Base-by-base conservation (phyloP, 768 basidiomycete genomes). In the Dioszegia crocea region DNA sequence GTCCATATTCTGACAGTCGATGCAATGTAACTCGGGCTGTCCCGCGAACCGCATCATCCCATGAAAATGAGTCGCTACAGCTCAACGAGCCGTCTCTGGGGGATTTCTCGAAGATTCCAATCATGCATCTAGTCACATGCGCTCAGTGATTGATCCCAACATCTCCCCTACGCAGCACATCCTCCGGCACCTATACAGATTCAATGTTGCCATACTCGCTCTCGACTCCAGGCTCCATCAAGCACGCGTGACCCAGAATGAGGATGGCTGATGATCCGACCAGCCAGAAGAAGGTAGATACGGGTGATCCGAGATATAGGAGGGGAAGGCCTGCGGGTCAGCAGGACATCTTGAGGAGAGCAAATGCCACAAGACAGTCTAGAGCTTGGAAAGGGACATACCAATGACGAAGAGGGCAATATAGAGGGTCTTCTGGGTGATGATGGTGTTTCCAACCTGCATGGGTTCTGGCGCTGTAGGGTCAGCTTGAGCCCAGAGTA, bases 141-240 rank as follows among this genome's bases (percentile, higher is more conserved):
- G n/a, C n/a, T n/a, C n/a, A n/a, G n/a, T n/a, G n/a, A n/a, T n/a
- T n/a, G n/a, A n/a, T n/a, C n/a, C n/a, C n/a, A n/a, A n/a, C n/a
- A n/a, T n/a, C n/a, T n/a, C n/a, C n/a, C n/a, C n/a, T n/a, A n/a
- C n/a, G n/a, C n/a, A n/a, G n/a, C n/a, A n/a, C n/a, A n/a, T n/a
- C n/a, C n/a, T n/a, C n/a, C n/a, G n/a, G n/a, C n/a, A n/a, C n/a
- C n/a, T n/a, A n/a, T n/a, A 29, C 21, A 8, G 14, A 16, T 26
- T 66, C 64, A 4, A 66, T 17, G 14, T 59, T 62, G 21, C 40
- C 54, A 29, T 66, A 66, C 29, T 66, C 64, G 30, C 87, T 89
- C 80, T 98, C 94, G 55, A 96, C 83, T 29, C 94, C 94, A 1
- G 93, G 94, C 77, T 98, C 94, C 63, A 97, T 85, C 63, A 97